These are phyloP conservation scores for Aspergillus brasiliensis DNA, from an alignment of 2,329 filamentous ascomycete species.

Conservation along the genomic window DNA sequence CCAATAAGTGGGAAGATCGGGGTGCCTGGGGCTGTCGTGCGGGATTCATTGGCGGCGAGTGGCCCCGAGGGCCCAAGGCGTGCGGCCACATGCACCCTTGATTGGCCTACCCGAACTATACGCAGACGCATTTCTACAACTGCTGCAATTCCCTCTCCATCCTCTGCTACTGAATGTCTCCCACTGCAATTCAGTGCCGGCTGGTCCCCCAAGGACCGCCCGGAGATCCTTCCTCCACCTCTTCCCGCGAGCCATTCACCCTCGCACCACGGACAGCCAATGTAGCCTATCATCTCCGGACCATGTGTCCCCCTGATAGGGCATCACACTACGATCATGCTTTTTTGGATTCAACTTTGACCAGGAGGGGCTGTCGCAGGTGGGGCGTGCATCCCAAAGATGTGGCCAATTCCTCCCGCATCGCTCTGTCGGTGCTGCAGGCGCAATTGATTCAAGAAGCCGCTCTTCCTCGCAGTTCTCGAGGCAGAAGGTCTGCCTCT, in stretches of 20 bases:
- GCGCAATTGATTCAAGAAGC: conserved; percentile 26
- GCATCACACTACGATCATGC: conserved; percentile 11
- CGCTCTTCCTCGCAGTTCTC: conserved; percentile 12
- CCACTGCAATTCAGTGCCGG: background rate
- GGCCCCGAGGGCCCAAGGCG: conserved; percentile 15
- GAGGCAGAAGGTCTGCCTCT: conserved; percentile 4
- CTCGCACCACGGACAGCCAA: conserved; percentile 9
- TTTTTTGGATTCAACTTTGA: conserved; percentile 13
- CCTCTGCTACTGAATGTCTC: background rate
- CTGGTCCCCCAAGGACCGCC: background rate
- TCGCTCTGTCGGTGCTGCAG: conserved; percentile 7
- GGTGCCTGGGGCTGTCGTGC: background rate
- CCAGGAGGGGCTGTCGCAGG: conserved; percentile 17
- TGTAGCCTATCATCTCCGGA: conserved; percentile 11
- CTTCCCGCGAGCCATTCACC: conserved; percentile 12
- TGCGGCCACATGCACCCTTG: conserved; percentile 18
- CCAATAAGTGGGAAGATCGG: background rate
- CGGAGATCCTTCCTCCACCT: conserved; percentile 10
- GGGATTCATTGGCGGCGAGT: conserved; percentile 1
- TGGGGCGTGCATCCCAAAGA: conserved; percentile 18
- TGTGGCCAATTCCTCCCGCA: conserved; percentile 13
- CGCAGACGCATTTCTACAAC: background rate
- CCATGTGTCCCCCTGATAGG: conserved; percentile 43
- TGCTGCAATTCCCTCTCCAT: background rate
- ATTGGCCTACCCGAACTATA: conserved; percentile 22